These are phyloP conservation scores for Calonectria leucothoes DNA, from an alignment of 2,329 filamentous ascomycete genomes.

Conservation along the genomic window DNA sequence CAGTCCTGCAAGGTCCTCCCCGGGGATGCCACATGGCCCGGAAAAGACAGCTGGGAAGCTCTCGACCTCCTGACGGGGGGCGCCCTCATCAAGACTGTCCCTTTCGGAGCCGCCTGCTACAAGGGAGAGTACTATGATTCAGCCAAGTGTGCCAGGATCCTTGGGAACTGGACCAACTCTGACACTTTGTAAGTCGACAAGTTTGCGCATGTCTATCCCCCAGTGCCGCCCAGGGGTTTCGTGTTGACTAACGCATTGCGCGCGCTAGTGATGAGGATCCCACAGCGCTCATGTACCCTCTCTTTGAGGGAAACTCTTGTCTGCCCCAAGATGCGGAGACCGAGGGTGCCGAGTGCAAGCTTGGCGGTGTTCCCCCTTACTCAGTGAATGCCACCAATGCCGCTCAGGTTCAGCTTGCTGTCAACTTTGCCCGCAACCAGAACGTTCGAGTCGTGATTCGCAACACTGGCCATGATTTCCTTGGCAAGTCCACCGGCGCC, in stretches of 20 bases:
- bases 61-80: slow-evolving; percentile 48
- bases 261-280: slow-evolving; percentile 33
- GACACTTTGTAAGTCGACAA: slow-evolving; percentile 27
- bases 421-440: slow-evolving; percentile 57
- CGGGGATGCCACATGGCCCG: slow-evolving; percentile 45
- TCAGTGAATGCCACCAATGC: slow-evolving; percentile 54
- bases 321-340: slow-evolving; percentile 41
- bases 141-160: slow-evolving; percentile 40
- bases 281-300: slow-evolving; percentile 46
- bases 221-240: background rate
- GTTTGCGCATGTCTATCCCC: background rate
- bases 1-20: slow-evolving; percentile 46
- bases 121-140: slow-evolving; percentile 41
- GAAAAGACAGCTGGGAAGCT: slow-evolving; percentile 41
- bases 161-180: slow-evolving; percentile 40
- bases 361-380: slow-evolving; percentile 55
- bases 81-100: slow-evolving; percentile 46
- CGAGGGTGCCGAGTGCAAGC: slow-evolving; percentile 43
- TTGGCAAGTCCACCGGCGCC: slow-evolving; percentile 68
- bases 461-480: slow-evolving; percentile 62
- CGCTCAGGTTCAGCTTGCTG: slow-evolving; percentile 56
- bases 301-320: slow-evolving; percentile 52
- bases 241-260: slow-evolving; percentile 10
- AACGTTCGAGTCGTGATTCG: slow-evolving; percentile 59
- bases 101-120: slow-evolving; percentile 47